Conservation (phyloP, 176 grass and related monocot genomes). For the Avena eriantha region DNA sequence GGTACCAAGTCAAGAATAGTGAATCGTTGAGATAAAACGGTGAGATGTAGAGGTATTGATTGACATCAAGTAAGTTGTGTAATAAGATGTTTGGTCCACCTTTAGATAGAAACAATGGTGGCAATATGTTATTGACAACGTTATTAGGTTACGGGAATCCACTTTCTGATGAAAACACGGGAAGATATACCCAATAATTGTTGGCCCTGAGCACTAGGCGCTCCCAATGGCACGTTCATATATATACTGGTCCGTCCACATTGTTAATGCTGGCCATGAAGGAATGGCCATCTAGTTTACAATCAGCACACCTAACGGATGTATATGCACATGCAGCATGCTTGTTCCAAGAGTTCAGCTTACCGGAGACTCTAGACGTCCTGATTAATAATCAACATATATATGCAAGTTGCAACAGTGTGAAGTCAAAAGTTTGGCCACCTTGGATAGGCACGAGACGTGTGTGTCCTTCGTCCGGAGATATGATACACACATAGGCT, state of each 20-base stretch:
- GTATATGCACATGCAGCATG: not conserved
- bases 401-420: not conserved
- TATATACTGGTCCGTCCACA: not conserved
- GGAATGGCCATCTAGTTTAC: not conserved
- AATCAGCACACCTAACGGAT: conserved; percentile 30
- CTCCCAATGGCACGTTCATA: not conserved
- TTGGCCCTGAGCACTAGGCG: not conserved
- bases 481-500: not conserved
- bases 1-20: not conserved
- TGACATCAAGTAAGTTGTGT: not conserved
- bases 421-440: conserved; percentile 48
- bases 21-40: not conserved
- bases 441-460: conserved; percentile 21
- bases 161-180: not conserved
- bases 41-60: not conserved
- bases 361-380: not conserved
- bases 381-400: not conserved
- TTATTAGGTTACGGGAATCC: not conserved
- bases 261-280: not conserved
- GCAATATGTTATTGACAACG: not conserved
- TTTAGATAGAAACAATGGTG: not conserved
- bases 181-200: not conserved
- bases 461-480: not conserved
- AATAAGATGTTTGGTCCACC: not conserved
- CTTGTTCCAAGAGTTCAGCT: not conserved